Conservation (phyloP, 805 yeast genomes). For the Hanseniaspora thailandica region DNA sequence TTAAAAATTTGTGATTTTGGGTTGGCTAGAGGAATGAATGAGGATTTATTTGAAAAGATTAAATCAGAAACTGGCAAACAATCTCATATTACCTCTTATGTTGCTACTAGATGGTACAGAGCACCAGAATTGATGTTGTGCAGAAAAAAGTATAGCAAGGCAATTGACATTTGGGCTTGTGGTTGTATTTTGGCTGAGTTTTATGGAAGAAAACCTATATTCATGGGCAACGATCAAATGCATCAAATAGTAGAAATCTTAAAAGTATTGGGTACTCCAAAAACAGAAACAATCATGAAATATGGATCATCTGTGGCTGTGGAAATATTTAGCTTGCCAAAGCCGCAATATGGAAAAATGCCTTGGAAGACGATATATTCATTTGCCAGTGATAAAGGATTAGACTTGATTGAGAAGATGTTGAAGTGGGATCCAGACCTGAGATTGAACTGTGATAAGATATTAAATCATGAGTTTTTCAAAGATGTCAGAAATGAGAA, state of each 20-base stretch:
- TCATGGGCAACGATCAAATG: constrained; percentile 59
- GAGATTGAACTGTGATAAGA: constrained; percentile 45
- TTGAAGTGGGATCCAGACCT: constrained; percentile 52
- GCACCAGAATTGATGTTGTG: constrained; percentile 81
- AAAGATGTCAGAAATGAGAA: constrained; percentile 39
- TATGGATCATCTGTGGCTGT: constrained; percentile 39
- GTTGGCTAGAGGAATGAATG: constrained; percentile 62
- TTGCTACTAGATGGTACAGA: constrained; percentile 90
- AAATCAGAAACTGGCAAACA: constrained; percentile 25
- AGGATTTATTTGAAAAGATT: constrained; percentile 14
- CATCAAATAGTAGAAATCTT: constrained; percentile 63
- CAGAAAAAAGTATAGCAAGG: constrained; percentile 46
- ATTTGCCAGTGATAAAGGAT: constrained; percentile 42
- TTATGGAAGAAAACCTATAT: constrained; percentile 67
- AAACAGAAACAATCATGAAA: constrained; percentile 33
- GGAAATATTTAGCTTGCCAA: constrained; percentile 36
- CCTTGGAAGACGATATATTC: constrained; percentile 52
- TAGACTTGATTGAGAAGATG: constrained; percentile 41
- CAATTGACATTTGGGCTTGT: constrained; percentile 84
- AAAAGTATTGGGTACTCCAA: constrained; percentile 62
- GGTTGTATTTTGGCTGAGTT: constrained; percentile 86
- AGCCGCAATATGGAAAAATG: constrained; percentile 32
- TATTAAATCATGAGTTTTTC: constrained; percentile 49
- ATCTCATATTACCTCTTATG: constrained; percentile 61
- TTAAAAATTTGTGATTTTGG: constrained; percentile 92